Evolutionary conservation across 352 stramenopile species (phyloP).

Genomic region (Phytophthora pini): DNA sequence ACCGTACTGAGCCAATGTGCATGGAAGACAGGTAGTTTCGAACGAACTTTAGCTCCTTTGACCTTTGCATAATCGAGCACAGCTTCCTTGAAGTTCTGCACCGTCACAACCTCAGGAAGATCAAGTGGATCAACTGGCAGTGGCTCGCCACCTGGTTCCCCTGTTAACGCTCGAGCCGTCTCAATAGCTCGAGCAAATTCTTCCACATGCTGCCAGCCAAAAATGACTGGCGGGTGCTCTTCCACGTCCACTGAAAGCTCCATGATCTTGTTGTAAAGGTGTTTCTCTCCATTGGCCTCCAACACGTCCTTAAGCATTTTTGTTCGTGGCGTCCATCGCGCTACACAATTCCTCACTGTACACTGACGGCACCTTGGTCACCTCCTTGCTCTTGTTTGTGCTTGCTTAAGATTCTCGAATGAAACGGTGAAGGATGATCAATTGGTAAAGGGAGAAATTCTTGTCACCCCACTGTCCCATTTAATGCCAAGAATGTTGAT

Average conservation of each 20-base stretch:
- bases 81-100: constrained; percentile 29
- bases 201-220: constrained; percentile 21
- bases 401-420: no score
- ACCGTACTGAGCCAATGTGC: constrained; percentile 18
- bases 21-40: constrained; percentile 22
- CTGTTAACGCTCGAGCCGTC: constrained; percentile 17
- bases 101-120: constrained; percentile 24
- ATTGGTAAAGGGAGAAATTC: no score
- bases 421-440: no score
- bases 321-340: no score
- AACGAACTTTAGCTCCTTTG: background rate
- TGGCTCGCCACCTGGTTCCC: background rate
- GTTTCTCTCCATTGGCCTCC: background rate
- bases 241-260: constrained; percentile 1
- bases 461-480: no score
- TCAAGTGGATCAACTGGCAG: constrained; percentile 16
- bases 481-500: no score
- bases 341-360: no score
- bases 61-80: constrained; percentile 21
- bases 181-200: constrained; percentile 27
- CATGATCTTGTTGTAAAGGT: constrained; percentile 14
- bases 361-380: no score
- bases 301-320: background rate
- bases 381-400: no score
- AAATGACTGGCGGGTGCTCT: constrained; percentile 16